Evolutionary conservation across 345 rosid species (phyloP), one percentile per base, ranked within the genome.

Genomic region (Salix purpurea): DNA sequence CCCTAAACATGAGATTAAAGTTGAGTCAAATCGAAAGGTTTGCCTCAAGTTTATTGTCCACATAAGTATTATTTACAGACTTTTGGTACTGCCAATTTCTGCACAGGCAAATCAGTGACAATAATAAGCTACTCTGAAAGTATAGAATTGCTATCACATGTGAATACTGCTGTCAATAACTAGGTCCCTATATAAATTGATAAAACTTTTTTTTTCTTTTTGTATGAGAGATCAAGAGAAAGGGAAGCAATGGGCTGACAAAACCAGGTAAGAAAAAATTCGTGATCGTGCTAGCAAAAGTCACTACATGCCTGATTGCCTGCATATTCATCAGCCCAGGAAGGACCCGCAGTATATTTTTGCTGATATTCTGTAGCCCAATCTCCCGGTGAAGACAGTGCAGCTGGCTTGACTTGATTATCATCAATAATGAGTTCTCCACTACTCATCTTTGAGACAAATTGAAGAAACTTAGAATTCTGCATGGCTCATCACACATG

Each of bases 381-480:
- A 75, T 90, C 92, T 77, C 93, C 90, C 19, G 94, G 79, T 73
- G 87, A 76, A 75, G 80, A 77, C 23, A 62, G 32, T 30, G 83
- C 58, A 21, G 84, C 90, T 68, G 94, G 88, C 85, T 92, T 94
- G 77, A 96, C 92, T 89, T 90, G 91, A 87, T 94, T 94, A 77
- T 96, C 98, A 80, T 96, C 94, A 52, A 96, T 85, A 72, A 96
- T 92, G 78, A 96, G 98, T 86, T 96, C 97, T 67, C 98, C 98
- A 0, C 96, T 97, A 83, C 99, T 96, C 99, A 96, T 96, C 87
- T 96, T 96, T 36, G 99, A 96, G 80, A 96, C 90, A 85, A 96
- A 96, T 75, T 94, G 99, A 76, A 94, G 98, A 88, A 96, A 94
- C 84, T 88, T 94, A 65, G 99, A 96, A 87, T 96, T 96, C 99